Evolutionary conservation across 768 basidiomycete species (phyloP), one percentile per base, ranked within the genome.

Genomic region (Leccinum disarticulatum): DNA sequence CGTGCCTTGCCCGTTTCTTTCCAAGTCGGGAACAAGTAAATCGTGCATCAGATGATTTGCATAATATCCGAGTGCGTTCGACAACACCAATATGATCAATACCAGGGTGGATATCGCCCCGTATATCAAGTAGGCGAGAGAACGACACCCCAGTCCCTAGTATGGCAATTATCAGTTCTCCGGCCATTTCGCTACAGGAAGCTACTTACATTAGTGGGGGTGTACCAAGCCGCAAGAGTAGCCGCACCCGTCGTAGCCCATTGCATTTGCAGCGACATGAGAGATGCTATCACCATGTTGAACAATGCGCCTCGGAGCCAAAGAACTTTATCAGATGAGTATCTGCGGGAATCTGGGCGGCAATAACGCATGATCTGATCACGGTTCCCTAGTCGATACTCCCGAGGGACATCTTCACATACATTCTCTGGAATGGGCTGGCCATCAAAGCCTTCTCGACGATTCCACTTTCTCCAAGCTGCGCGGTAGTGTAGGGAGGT

Each of bases 91-190:
- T 1, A 74, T 11, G 4, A 66, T 19, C 74, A 74, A 76, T 14
- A 72, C 63, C 0, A 61, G 0, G 1, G 72, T 77, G 1, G 76
- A 72, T 3, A 68, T 4, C 6, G 38, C 10, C 4, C 65, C 76
- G 19, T 76, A 77, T 17, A 70, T 51, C 46, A 75, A 27, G 54
- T 75, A 77, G 1, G 68, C 66, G 0, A 64, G 58, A 3, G 74
- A 77, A 57, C 73, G 73, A 48, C 76, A 77, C 10, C 76, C 76
- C 4, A 77, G 35, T n/a, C 70, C 69, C 70, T 67, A 22, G 33
- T 9, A 31, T 10, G 10, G 48, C 7, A 15, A 47, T 8, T 3
- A 11, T 41, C 15, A 54, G 22, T 48, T 19, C 53, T 3, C 14
- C 4, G 4, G n/a, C 46, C 31, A 28, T 41, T 22, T n/a, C 19